Conservation (phyloP, 495 filamentous ascomycete genomes). For the Entonaema liquescens region DNA sequence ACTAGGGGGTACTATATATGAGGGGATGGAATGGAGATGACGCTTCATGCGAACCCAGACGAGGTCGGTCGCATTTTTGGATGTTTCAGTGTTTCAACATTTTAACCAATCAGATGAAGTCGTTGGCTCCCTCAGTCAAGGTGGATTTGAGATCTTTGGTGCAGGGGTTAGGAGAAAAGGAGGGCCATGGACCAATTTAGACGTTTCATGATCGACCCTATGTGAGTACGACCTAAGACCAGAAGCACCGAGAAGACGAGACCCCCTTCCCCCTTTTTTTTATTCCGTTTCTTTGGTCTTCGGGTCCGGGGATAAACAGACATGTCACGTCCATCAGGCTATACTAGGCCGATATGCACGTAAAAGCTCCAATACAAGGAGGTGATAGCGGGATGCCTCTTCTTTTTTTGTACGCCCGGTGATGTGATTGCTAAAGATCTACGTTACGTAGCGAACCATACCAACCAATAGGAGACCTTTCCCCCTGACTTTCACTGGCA, state of each 20-base stretch:
- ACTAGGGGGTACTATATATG: slow-evolving; percentile 22
- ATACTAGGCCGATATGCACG: slow-evolving; percentile 6
- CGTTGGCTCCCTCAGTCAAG: slow-evolving; percentile 27
- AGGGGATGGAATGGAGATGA: slow-evolving; percentile 35
- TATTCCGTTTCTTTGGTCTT: not conserved
- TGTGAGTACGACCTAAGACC: slow-evolving; percentile 17
- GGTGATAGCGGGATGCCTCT: slow-evolving; percentile 6
- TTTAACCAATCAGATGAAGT: slow-evolving; percentile 20
- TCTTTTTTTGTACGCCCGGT: slow-evolving; percentile 10
- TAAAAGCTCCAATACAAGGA: slow-evolving; percentile 9
- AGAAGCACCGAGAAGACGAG: slow-evolving; percentile 20
- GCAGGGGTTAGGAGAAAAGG: slow-evolving; percentile 30
- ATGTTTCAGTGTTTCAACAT: slow-evolving; percentile 42
- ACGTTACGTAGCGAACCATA: slow-evolving; percentile 11
- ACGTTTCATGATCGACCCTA: slow-evolving; percentile 38
- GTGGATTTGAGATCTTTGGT: slow-evolving; percentile 27
- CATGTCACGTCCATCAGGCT: slow-evolving; percentile 13
- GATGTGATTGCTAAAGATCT: slow-evolving; percentile 38
- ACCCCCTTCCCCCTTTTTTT: slow-evolving; percentile 9
- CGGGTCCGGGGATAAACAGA: slow-evolving; percentile 15
- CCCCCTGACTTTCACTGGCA: slow-evolving; percentile 21
- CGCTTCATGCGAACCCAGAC: slow-evolving; percentile 26
- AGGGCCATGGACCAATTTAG: not conserved
- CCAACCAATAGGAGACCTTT: slow-evolving; percentile 22
- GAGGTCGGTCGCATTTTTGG: slow-evolving; percentile 8